Evolutionary conservation across 805 yeast genomes (phyloP).

Genomic region (Kurtzmaniella cleridarum): DNA sequence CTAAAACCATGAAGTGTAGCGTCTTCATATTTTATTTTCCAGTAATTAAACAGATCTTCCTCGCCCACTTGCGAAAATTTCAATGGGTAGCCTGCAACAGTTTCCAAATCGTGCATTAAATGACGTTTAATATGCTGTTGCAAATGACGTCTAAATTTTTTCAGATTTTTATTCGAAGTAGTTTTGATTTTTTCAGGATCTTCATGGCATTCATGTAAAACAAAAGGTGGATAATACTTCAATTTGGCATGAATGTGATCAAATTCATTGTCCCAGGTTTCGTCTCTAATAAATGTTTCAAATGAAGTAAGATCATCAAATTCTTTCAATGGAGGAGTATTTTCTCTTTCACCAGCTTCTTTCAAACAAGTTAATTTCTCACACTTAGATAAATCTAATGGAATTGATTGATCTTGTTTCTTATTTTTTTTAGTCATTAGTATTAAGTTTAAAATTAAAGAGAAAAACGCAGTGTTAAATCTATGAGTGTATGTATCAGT

Average conservation of each 20-base stretch:
- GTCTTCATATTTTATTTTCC: constrained; percentile 63
- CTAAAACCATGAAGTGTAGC: constrained; percentile 50
- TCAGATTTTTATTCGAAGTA: constrained; percentile 64
- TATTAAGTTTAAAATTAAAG: neutral
- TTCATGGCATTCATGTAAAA: constrained; percentile 58
- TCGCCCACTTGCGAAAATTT: constrained; percentile 44
- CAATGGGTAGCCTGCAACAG: constrained; percentile 53
- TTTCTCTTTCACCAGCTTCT: constrained; percentile 34
- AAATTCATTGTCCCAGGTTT: constrained; percentile 71
- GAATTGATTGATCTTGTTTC: constrained; percentile 14
- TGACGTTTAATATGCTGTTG: constrained; percentile 74
- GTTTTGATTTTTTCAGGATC: constrained; percentile 69
- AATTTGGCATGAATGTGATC: constrained; percentile 64
- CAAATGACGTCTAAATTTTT: constrained; percentile 66
- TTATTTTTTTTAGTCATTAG: constrained; percentile 28
- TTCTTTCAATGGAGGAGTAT: constrained; percentile 36
- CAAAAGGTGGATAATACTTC: constrained; percentile 69
- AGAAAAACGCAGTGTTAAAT: no score
- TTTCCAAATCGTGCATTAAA: constrained; percentile 58
- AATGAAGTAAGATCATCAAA: constrained; percentile 63
- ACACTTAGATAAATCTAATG: constrained; percentile 33
- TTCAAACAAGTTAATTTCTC: constrained; percentile 33
- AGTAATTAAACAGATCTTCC: constrained; percentile 44
- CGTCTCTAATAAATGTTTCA: constrained; percentile 61
- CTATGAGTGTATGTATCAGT: no score